Base-by-base conservation (phyloP, 345 rosid species). In the Lumnitzera racemosa region DNA sequence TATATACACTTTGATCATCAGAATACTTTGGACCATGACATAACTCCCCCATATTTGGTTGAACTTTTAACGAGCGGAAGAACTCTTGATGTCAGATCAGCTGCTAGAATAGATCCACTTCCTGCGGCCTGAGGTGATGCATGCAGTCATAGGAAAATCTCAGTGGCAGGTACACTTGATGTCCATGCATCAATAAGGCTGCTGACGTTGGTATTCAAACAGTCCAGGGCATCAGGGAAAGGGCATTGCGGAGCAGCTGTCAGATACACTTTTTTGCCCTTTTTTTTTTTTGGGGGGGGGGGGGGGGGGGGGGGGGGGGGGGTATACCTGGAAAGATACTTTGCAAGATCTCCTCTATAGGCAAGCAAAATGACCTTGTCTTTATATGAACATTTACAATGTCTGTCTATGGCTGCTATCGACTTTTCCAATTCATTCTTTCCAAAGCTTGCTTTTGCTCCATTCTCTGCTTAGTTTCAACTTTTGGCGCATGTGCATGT, bases 171-270 rank as follows among this genome's bases (percentile, higher is more conserved):
- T 24, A 82, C 24, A 9, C 78, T 72, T 15, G 83, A 66, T 13
- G 80, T 77, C 91, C 91, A 82, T 36, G 88, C 77, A 2, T 56
- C 63, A 5, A 83, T 15, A 3, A 85, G 78, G 29, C 47, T 77
- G 29, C 62, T 27, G 3, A 59, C 67, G 25, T 76, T 72, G 12
- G 72, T 76, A 71, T 57, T 83, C 84, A 47, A 85, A 85, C 12
- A 79, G 74, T 14, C 54, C 80, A 10, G 86, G 78, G 51, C 70
- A 24, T 85, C 86, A 0, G 91, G 88, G 68, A 74, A 85, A 41
- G 81, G 86, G 71, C 91, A 83, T 20, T 83, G 86, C 10, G 91
- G 88, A 52, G 88, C 86, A 23, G 83, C 88, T 15, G 91, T 59
- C 61, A 85, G 23, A 61, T 79, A 83, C 13, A 85, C 84, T 69